A percentile compares a stretch with the other conserved stretches of the same genome.
These are phyloP conservation scores for Phaeoacremonium minimum DNA, from an alignment of 2,329 filamentous ascomycete genomes.

Conservation along the genomic window DNA sequence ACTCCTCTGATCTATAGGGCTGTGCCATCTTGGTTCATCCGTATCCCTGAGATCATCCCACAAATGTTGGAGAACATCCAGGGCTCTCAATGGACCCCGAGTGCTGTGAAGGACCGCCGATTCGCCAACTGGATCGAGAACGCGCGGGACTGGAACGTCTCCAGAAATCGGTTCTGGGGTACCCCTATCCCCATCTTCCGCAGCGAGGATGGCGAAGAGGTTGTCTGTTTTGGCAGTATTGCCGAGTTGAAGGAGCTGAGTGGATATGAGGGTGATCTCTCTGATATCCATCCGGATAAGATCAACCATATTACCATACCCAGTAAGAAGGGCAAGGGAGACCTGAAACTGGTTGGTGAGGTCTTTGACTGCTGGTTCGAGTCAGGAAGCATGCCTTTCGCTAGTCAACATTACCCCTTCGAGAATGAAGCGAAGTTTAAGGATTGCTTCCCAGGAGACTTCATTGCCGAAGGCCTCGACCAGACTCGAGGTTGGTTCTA, in stretches of 20 bases:
- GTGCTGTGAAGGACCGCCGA: slow-evolving; percentile 83
- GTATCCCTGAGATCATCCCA: slow-evolving; percentile 77
- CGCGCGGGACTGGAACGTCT: slow-evolving; percentile 93
- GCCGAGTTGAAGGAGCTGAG: slow-evolving; percentile 80
- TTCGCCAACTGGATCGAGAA: slow-evolving; percentile 91
- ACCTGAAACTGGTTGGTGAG: slow-evolving; percentile 75
- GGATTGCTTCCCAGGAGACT: slow-evolving; percentile 81
- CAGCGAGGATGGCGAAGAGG: slow-evolving; percentile 82
- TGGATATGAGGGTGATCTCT: slow-evolving; percentile 78
- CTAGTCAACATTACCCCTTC: slow-evolving; percentile 87
- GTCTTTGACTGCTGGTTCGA: slow-evolving; percentile 98
- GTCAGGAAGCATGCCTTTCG: slow-evolving; percentile 93
- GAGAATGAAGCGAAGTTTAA: slow-evolving; percentile 80
- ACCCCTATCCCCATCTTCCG: slow-evolving; percentile 91
- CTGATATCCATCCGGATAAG: slow-evolving; percentile 86
- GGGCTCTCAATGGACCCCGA: slow-evolving; percentile 86
- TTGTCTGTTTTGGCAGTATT: slow-evolving; percentile 81
- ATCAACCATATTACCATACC: slow-evolving; percentile 94
- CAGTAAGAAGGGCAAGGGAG: slow-evolving; percentile 80
- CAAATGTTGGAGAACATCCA: slow-evolving; percentile 90
- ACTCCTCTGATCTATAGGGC: slow-evolving; percentile 90
- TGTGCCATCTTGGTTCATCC: slow-evolving; percentile 93
- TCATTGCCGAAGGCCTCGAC: slow-evolving; percentile 81
- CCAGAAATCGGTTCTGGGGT: slow-evolving; percentile 91
- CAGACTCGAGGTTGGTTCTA: slow-evolving; percentile 98